phyloP scores from a whole-genome alignment of 441 rosid species.

The Pelargonium fulgidum region DNA sequence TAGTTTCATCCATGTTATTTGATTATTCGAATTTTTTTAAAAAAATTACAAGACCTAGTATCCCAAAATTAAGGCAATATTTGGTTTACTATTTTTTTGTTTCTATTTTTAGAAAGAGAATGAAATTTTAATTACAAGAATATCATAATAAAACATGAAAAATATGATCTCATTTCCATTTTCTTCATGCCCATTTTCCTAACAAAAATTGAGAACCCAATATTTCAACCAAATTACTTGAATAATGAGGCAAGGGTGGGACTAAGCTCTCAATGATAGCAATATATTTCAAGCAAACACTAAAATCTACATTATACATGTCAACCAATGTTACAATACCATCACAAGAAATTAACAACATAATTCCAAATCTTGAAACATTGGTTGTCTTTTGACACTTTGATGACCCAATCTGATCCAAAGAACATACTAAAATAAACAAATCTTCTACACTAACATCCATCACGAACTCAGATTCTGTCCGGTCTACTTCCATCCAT shows the following conservation, averaged over 20 bases:
- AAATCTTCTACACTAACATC: slow-evolving; percentile 18
- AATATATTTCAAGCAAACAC: slow-evolving; percentile 2
- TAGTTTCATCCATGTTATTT: too few relatives aligned
- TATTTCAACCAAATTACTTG: too few relatives aligned
- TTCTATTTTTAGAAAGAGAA: too few relatives aligned
- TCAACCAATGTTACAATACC: slow-evolving; percentile 21
- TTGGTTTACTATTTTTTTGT: too few relatives aligned
- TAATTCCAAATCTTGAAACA: slow-evolving; percentile 11
- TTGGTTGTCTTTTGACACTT: slow-evolving; percentile 13
- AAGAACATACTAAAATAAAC: neutral
- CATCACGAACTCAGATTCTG: slow-evolving; percentile 37
- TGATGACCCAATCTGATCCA: slow-evolving; percentile 18
- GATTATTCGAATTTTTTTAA: too few relatives aligned
- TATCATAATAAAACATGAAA: too few relatives aligned
- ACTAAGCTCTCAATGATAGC: neutral
- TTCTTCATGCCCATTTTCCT: too few relatives aligned
- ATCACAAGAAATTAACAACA: slow-evolving; percentile 1
- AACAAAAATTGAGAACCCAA: too few relatives aligned
- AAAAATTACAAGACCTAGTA: too few relatives aligned
- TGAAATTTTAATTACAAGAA: too few relatives aligned
- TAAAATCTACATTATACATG: slow-evolving; percentile 30
- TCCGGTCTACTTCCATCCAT: slow-evolving; percentile 57
- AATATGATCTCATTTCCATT: too few relatives aligned
- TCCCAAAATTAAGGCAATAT: too few relatives aligned
- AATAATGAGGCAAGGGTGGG: neutral